Evolutionary conservation across 345 rosid genomes (phyloP), one percentile per base, ranked within the genome.

Genomic region (Limnanthes douglasii): DNA sequence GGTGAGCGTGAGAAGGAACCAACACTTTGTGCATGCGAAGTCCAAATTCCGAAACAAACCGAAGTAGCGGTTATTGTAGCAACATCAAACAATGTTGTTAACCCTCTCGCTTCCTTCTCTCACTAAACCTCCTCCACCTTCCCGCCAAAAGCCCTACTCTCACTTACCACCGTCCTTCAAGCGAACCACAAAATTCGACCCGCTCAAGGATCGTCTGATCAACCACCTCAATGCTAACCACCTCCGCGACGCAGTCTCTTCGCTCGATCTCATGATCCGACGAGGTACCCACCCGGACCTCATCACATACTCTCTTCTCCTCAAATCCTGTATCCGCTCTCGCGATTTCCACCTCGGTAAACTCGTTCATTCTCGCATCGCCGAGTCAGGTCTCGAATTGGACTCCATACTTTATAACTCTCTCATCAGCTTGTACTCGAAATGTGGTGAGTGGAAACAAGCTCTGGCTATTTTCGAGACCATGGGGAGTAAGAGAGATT

Each of bases 261-360:
- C 66, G 43, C 79, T 74, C 3, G 55, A 72, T 15, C 54, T 70
- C 50, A 56, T 61, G 66, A 31, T 61, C 37, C 56, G 53, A 18
- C 29, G 41, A 5, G 70, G 72, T 3, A 40, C 56, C 15, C 51
- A 45, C 6, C 67, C 74, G 0, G 90, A 71, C 53, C 66, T 68
- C 12, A 10, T 46, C 52, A 64, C 85, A 4, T 74, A 64, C 65
- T 66, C 85, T 4, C 51, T 61, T 3, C 82, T 82, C 54, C 94
- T 82, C 63, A 82, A 77, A 25, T 57, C 76, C 22, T 73, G 94
- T 59, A 73, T 77, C 54, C 54, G 90, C 33, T 51, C 76, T 8
- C 71, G 64, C 11, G 55, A 67, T 16, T 73, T 73, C 51, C 60
- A 49, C 1, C 66, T 65, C 34, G 84, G 95, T 7, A 68, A 50